Base-by-base conservation (phyloP, 2,329 filamentous ascomycete species). In the Chaetomiaceae sp. region DNA sequence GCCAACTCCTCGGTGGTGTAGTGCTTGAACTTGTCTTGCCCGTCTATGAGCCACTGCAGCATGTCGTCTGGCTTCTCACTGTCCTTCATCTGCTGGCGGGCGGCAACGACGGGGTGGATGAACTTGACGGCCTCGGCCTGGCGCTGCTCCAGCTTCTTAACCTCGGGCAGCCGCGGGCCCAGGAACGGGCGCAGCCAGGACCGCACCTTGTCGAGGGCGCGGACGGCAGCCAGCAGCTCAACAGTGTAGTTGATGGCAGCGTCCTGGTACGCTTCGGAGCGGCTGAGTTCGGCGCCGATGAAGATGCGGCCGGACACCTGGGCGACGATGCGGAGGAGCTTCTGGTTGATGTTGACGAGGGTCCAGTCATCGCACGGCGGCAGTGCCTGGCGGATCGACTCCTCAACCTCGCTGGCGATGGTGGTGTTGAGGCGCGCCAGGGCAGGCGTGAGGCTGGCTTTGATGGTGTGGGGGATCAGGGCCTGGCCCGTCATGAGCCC, bases 191-290 rank as follows among this genome's bases (percentile, higher is more conserved):
- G 67, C 19, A 68, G 56, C 65, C 68, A 71, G 1, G 64, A 63
- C 5, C 48, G 55, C 7, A 72, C 53, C 7, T 47, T 12, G 25
- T 64, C 58, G 6, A 73, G 55, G 6, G 66, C 66, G 1, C 51
- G 47, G 11, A 68, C 65, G 1, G 71, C 72, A 1, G 52, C 61
- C 59, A 75, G 68, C 4, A 77, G 51, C 20, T 75, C 71, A 15
- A 74, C 49, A 7, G 76, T 77, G 61, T 75, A 78, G 59, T 73
- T 73, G 54, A 77, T 75, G n/a, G 72, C 69, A 5, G 71, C 67
- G 36, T 77, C 69, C 3, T 78, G 61, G 59, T 77, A 79, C 23
- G 68, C 65, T 36, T 75, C 72, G 3, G 68, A 61, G 29, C 71
- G 73, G 57, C 73, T 75, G 1, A 77, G 68, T 47, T 77, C 74